A percentile compares a stretch with the other conserved stretches of the same genome.
These are phyloP conservation scores for Zelonia costaricensis DNA, from an alignment of 208 protist species.

Conservation along the genomic window DNA sequence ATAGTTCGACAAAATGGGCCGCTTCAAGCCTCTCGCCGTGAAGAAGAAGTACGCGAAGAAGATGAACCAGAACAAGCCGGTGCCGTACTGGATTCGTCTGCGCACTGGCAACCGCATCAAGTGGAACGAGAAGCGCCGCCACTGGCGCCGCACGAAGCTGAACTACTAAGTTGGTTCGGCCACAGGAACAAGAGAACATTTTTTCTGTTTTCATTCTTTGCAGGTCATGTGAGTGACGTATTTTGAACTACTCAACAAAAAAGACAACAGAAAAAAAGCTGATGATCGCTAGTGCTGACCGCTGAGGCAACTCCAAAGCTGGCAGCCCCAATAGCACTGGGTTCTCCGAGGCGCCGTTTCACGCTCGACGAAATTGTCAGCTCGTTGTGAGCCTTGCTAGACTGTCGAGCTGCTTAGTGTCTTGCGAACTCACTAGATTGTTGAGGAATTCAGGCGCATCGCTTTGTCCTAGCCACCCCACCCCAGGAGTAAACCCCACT, in stretches of 20 bases:
- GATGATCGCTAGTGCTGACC: too few relatives aligned
- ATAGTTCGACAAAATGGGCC: too few relatives aligned
- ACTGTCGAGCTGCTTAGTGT: too few relatives aligned
- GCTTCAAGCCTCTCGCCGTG: conserved; percentile 90
- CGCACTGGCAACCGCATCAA: conserved; percentile 92
- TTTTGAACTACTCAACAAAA: background rate
- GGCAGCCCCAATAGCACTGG: too few relatives aligned
- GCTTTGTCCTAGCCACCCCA: too few relatives aligned
- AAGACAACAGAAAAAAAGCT: background rate
- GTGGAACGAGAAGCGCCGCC: conserved; percentile 96
- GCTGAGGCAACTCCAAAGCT: too few relatives aligned
- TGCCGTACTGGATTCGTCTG: conserved; percentile 94
- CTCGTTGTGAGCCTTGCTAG: too few relatives aligned
- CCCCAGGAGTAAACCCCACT: too few relatives aligned
- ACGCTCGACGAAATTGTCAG: too few relatives aligned
- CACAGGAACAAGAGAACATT: conserved; percentile 7
- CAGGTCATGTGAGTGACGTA: background rate
- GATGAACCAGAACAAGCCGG: conserved; percentile 93
- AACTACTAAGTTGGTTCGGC: conserved; percentile 55
- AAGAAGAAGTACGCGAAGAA: conserved; percentile 96
- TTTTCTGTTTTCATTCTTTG: conserved; percentile 10
- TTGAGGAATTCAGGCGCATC: too few relatives aligned
- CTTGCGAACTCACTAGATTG: too few relatives aligned
- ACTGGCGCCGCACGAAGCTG: conserved; percentile 96
- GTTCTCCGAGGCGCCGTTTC: too few relatives aligned